Percentiles rank a stretch among this genome's conserved stretches.
Conservation (phyloP, 2,329 filamentous ascomycete genomes). For the Alternaria ventricosa region DNA sequence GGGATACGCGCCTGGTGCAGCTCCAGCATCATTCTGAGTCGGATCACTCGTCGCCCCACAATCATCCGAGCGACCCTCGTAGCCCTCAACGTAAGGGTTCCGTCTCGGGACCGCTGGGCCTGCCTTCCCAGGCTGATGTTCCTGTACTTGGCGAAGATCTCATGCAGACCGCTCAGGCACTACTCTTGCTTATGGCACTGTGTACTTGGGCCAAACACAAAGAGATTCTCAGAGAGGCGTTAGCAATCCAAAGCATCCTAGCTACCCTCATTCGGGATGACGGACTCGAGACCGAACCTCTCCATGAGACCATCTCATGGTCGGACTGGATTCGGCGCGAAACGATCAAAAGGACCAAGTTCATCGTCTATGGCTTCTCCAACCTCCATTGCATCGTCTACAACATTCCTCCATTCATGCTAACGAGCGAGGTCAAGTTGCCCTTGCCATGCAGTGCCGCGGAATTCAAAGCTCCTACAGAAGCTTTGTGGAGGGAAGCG, state of each 20-base stretch:
- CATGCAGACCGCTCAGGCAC: conserved; percentile 71
- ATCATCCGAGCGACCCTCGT: conserved; percentile 17
- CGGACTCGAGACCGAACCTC: conserved; percentile 60
- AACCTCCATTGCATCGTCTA: conserved; percentile 68
- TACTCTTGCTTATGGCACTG: conserved; percentile 67
- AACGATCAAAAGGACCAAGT: conserved; percentile 61
- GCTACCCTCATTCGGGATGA: conserved; percentile 63
- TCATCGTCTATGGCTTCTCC: conserved; percentile 64
- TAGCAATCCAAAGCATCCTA: conserved; percentile 63
- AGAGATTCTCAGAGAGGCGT: conserved; percentile 63
- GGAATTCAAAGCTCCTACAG: conserved; percentile 62
- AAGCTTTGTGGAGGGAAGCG: conserved; percentile 56
- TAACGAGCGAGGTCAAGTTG: conserved; percentile 62
- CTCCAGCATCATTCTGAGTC: conserved; percentile 31
- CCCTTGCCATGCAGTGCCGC: conserved; percentile 62
- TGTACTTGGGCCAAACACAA: conserved; percentile 66
- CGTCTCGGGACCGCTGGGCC: conserved; percentile 33
- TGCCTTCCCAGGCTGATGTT: conserved; percentile 32
- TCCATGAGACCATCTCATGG: conserved; percentile 62
- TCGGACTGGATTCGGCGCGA: conserved; percentile 62
- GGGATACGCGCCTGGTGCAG: conserved; percentile 54
- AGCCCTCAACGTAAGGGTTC: conserved; percentile 28
- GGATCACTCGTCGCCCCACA: conserved; percentile 24
- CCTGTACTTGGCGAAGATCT: conserved; percentile 32
- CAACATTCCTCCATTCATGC: conserved; percentile 64